Evolutionary conservation across 83 land plant genomes (phyloP), one percentile per base, ranked within the genome.

Genomic region (Diphasiastrum complanatum): DNA sequence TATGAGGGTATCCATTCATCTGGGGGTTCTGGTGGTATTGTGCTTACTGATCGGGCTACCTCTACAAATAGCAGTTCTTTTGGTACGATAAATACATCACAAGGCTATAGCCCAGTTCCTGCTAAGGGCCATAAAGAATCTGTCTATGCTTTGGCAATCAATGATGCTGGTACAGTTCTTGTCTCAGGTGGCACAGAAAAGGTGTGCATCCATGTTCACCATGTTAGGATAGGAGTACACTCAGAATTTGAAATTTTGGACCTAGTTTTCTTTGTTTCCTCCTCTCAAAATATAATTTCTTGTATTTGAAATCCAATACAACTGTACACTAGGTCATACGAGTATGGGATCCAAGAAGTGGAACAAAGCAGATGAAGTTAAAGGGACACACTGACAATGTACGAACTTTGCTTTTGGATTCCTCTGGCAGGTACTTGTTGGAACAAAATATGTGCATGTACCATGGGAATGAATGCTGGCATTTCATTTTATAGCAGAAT

Each of bases 261-360:
- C n/a, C n/a, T n/a, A n/a, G n/a, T n/a, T n/a, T n/a, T n/a, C n/a
- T n/a, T n/a, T n/a, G n/a, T n/a, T n/a, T n/a, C n/a, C n/a, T n/a
- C n/a, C n/a, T n/a, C n/a, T n/a, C n/a, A n/a, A n/a, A n/a, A n/a
- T n/a, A n/a, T n/a, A n/a, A n/a, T n/a, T n/a, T n/a, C n/a, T n/a
- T n/a, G n/a, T n/a, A n/a, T n/a, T n/a, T n/a, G n/a, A n/a, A n/a
- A n/a, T n/a, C n/a, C n/a, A n/a, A n/a, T n/a, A n/a, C n/a, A n/a
- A n/a, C n/a, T n/a, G n/a, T n/a, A n/a, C n/a, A n/a, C n/a, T n/a
- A 93, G 99, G 99, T 85, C 51, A 80, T 93, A 27, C 78, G 99
- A 63, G 96, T 93, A 26, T 93, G 99, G 99, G 99, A 93, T 59
- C 89, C 96, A 51, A 89, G 99, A 77, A 79, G 59, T 74, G 99